phyloP scores from a whole-genome alignment of 2,329 filamentous ascomycete genomes.

The Arthrobotrys megalospora region DNA sequence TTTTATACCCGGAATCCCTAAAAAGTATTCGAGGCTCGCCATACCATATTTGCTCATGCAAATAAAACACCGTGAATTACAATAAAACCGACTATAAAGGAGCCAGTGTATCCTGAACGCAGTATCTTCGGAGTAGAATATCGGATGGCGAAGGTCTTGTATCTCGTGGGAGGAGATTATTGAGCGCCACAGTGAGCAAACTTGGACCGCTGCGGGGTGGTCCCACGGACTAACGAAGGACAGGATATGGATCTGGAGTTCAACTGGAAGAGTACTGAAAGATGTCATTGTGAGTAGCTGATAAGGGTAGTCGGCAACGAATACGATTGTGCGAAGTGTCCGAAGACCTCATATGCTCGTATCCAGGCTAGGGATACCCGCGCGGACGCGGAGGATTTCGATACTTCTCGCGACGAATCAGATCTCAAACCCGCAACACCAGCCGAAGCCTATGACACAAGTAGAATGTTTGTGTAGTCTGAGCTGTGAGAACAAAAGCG shows the following conservation, averaged over 20 bases:
- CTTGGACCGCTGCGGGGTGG: neutral
- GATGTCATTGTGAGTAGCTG: neutral
- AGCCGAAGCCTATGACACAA: too few relatives aligned
- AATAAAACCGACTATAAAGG: neutral
- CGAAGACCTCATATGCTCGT: too few relatives aligned
- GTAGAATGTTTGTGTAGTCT: too few relatives aligned
- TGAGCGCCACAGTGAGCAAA: slow-evolving; percentile 3
- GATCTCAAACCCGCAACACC: too few relatives aligned
- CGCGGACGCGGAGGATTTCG: too few relatives aligned
- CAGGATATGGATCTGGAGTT: slow-evolving; percentile 6
- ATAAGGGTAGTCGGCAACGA: neutral
- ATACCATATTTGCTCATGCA: neutral
- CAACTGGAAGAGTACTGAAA: neutral
- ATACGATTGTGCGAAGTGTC: too few relatives aligned
- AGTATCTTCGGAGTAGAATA: neutral
- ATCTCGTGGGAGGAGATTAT: neutral
- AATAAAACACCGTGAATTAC: neutral
- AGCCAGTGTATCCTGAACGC: slow-evolving; percentile 1
- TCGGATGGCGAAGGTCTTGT: neutral
- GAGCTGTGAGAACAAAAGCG: too few relatives aligned
- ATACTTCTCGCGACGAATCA: too few relatives aligned
- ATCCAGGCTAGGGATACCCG: too few relatives aligned
- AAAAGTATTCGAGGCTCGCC: neutral
- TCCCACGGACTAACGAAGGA: slow-evolving; percentile 10
- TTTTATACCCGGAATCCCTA: neutral